phyloP scores from a whole-genome alignment of 208 protist genomes.

The Phytomonas sp. region DNA sequence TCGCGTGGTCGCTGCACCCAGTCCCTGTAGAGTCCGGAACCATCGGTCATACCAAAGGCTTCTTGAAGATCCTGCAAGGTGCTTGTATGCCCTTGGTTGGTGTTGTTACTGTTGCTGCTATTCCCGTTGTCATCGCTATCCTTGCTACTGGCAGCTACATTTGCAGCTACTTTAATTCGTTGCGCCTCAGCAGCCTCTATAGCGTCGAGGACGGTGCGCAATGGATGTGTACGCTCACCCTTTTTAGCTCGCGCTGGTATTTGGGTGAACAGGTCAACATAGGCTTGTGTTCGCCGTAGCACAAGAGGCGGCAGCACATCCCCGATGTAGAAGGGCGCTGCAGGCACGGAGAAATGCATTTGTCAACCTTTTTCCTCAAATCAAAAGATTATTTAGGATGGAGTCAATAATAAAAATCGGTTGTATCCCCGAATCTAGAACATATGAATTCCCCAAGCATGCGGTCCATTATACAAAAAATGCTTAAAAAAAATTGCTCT shows the following conservation, averaged over 20 bases:
- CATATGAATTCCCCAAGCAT: no score
- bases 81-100: conserved; percentile 10
- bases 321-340: background rate
- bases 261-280: background rate
- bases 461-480: no score
- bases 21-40: conserved; percentile 35
- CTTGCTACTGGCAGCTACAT: no score
- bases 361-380: no score
- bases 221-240: background rate
- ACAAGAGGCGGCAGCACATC: background rate
- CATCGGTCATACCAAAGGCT: conserved; percentile 23
- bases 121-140: no score
- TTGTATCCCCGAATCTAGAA: no score
- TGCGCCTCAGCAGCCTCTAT: background rate
- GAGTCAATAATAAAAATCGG: no score
- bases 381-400: no score
- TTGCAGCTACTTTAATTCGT: no score
- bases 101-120: no score
- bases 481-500: no score
- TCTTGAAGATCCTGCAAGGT: conserved; percentile 7
- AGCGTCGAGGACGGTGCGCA: conserved; percentile 15
- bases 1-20: conserved; percentile 32
- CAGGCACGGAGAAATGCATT: background rate
- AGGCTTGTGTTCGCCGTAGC: background rate
- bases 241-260: background rate